phyloP scores from a whole-genome alignment of 225 moss, liverwort and hornwort species.

The Thuidium tamariscinum region DNA sequence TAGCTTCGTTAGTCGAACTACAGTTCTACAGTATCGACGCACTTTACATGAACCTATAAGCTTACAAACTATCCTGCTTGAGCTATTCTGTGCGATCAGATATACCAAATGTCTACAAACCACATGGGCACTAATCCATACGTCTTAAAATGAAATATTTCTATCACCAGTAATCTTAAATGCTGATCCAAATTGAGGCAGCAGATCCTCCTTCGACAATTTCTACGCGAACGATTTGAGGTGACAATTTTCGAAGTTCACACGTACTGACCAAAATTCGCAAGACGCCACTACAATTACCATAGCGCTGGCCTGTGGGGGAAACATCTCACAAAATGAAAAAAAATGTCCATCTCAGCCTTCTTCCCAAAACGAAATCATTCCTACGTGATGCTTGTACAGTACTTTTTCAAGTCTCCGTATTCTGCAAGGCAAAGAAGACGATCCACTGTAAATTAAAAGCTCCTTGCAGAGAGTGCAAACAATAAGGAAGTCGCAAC shows the following conservation, averaged over 20 bases:
- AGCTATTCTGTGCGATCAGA: neutral
- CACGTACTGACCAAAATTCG: neutral
- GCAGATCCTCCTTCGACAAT: neutral
- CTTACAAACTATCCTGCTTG: neutral
- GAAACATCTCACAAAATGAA: neutral
- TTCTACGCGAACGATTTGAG: neutral
- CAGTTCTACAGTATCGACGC: neutral
- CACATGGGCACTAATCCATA: neutral
- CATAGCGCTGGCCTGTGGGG: neutral
- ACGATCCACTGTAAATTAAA: neutral
- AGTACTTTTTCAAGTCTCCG: neutral
- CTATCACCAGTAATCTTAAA: neutral
- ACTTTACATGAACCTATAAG: neutral
- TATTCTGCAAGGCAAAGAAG: constrained; percentile 2
- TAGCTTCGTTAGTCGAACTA: neutral
- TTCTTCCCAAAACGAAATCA: neutral
- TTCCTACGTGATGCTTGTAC: neutral
- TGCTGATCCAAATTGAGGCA: neutral
- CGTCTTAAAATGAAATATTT: neutral
- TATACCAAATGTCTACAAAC: neutral
- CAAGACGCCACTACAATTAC: neutral
- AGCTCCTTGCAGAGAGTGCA: neutral
- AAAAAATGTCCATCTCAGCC: neutral
- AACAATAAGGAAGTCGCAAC: neutral
- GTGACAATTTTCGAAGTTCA: neutral